Evolutionary conservation across 306 rosid species (phyloP), one percentile per base, ranked within the genome.

Genomic region (Trifolium dubium): DNA sequence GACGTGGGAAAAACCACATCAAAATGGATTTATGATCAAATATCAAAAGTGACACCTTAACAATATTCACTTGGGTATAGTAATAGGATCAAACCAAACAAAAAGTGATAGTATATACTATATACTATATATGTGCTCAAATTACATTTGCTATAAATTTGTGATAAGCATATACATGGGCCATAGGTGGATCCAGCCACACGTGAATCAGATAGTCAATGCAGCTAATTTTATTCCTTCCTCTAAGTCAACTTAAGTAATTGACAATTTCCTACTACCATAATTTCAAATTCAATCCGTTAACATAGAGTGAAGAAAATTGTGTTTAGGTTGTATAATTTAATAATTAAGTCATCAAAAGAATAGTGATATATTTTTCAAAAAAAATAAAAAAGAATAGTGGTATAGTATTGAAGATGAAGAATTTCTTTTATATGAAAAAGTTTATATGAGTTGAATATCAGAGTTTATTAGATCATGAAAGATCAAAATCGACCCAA

Each of bases 161-260:
- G 6, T 49, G 83, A 43, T 65, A 19, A 10, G 12, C 10, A 30
- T 31, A 19, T 19, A 71, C 17, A 43, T 69, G 28, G 70, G 74
- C 74, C 71, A n/a, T n/a, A 72, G 47, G 63, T 83, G 70, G 82
- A 53, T 54, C 9, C 53, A 75, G 32, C 66, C 85, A 69, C 87
- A 84, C 85, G 87, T 84, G 87, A 80, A 77, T 73, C 10, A 39
- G 34, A 69, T 43, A 64, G 85, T 77, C 81, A 80, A 78, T 69
- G 87, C 78, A 73, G 62, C 68, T 15, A 49, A 19, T 67, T 54
- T 32, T 67, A 50, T 32, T 69, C 37, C 47, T 29, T 61, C 28
- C 49, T 37, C 56, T 19, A 80, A 83, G 84, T 80, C 84, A 83
- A 80, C 80, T 68, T 72, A 37, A 37, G 40, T 37, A 65, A 77